These are phyloP conservation scores for Stephanodiscus minutulus DNA, from an alignment of 108 stramenopile species.

Conservation along the genomic window DNA sequence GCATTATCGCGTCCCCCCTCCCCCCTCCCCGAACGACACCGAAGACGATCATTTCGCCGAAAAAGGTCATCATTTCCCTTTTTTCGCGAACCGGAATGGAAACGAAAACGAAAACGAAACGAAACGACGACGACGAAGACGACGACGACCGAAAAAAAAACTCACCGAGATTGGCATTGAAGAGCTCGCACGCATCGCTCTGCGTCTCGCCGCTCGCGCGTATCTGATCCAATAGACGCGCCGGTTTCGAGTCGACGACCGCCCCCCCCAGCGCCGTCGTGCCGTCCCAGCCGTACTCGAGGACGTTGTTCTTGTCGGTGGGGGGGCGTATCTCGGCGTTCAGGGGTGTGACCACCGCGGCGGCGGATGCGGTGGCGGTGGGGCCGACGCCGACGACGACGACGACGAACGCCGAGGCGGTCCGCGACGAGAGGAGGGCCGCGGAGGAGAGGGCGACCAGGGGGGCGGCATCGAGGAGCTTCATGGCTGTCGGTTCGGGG, in stretches of 20 bases:
- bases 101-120: background rate
- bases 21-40: too few species aligned
- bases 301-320: conserved; percentile 65
- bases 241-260: conserved; percentile 70
- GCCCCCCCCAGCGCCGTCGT: conserved; percentile 85
- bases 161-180: conserved; percentile 76
- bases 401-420: conserved; percentile 14
- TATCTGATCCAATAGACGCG: conserved; percentile 85
- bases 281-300: conserved; percentile 84
- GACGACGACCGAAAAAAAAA: conserved; percentile 1
- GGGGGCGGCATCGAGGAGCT: conserved; percentile 35
- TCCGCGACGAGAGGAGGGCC: too few species aligned
- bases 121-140: background rate
- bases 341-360: too few species aligned
- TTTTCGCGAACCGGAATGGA: too few species aligned
- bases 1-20: too few species aligned
- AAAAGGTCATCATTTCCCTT: too few species aligned
- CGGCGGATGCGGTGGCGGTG: too few species aligned
- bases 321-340: conserved; percentile 75
- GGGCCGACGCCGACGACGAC: conserved; percentile 1
- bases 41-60: too few species aligned
- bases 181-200: conserved; percentile 75
- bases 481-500: conserved; percentile 30
- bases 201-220: conserved; percentile 82
- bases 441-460: conserved; percentile 15